Base-by-base conservation (phyloP, 2,329 filamentous ascomycete genomes). In the Colletotrichum costaricense region DNA sequence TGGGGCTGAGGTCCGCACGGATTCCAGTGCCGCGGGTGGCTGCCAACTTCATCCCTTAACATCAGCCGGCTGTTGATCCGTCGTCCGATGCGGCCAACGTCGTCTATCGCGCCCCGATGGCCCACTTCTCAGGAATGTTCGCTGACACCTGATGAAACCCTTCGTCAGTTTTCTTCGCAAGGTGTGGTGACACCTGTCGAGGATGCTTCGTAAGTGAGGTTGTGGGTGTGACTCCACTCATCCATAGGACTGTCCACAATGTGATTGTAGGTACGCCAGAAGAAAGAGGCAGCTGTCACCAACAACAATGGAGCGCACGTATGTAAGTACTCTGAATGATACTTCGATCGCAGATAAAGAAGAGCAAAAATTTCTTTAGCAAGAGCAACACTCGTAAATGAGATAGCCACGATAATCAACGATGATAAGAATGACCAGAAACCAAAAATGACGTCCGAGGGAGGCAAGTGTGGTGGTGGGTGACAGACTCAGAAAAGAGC, bases 1-100 rank as follows among this genome's bases (percentile, higher is more conserved):
- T 70, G 68, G 63, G 62, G 42, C 55, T 35, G 33, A 57, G 14
- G n/a, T 57, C 28, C 26, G 67, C 62, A 67, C 63, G 57, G 64
- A n/a, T 46, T 52, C 24, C 38, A 30, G 60, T 68, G 56, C 42
- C 26, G 30, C 52, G 56, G n/a, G 55, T 64, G 54, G 65, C 54
- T 26, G 16, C 24, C 35, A 63, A 72, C 70, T 60, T 69, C 70
- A 72, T 72, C 70, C 70, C 70, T 69, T 72, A 19, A 49, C 49
- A 57, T 24, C 22, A 72, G 66, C 28, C 70, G 42, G 66, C 64
- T 64, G 49, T 22, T 38, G 59, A 69, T 46, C 66, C 60, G 52
- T 64, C 59, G 56, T 69, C 54, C 59, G 42, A 64, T 63, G 8
- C 46, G 19, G n/a, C 22, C 54, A 42, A 63, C 49, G 35, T 28